phyloP scores from a whole-genome alignment of 2,329 filamentous ascomycete species.

The Didymellaceae sp. region DNA sequence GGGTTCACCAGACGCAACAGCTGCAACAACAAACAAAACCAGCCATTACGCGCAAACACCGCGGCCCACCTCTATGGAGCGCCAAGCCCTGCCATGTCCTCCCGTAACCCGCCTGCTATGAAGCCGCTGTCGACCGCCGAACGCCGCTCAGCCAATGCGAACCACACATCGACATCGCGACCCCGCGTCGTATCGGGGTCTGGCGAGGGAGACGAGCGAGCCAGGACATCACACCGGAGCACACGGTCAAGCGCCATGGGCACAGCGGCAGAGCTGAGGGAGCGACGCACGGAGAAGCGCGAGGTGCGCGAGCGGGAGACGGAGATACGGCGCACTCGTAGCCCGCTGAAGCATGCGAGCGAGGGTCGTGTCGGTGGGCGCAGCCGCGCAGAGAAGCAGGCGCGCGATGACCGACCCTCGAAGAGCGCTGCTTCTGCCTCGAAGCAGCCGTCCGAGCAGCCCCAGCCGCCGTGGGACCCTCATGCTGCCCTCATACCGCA shows the following conservation, averaged over 20 bases:
- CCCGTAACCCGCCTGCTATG: constrained; percentile 39
- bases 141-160: constrained; percentile 40
- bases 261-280: constrained; percentile 25
- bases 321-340: constrained; percentile 43
- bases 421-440: constrained; percentile 28
- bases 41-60: constrained; percentile 1
- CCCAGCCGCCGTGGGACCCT: constrained; percentile 72
- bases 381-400: constrained; percentile 41
- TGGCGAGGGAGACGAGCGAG: constrained; percentile 40
- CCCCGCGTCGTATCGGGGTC: constrained; percentile 45
- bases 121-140: constrained; percentile 43
- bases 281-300: constrained; percentile 45
- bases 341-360: constrained; percentile 45
- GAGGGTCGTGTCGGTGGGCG: constrained; percentile 44
- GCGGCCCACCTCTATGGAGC: constrained; percentile 36
- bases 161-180: constrained; percentile 42
- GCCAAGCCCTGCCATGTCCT: constrained; percentile 38
- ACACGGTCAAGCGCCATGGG: constrained; percentile 36
- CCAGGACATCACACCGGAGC: constrained; percentile 36
- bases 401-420: constrained; percentile 26
- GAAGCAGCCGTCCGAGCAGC: constrained; percentile 30
- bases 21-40: constrained; percentile 31
- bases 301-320: constrained; percentile 47
- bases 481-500: constrained; percentile 76
- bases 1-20: constrained; percentile 9